Percentiles rank a stretch among this genome's conserved stretches.
phyloP scores from a whole-genome alignment of 768 basidiomycete genomes.

The Leccinellum luteum region DNA sequence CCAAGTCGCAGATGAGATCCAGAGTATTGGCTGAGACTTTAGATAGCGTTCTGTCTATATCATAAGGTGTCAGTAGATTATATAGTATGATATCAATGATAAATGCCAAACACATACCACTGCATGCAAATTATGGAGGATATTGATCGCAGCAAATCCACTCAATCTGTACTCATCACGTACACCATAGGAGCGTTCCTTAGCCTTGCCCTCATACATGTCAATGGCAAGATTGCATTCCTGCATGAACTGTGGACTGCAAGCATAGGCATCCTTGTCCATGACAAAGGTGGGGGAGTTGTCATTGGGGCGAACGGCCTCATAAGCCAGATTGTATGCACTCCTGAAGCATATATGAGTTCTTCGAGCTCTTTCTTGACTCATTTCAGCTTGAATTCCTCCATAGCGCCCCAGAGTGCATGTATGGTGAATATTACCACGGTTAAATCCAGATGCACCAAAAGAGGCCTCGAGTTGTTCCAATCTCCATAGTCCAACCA shows the following conservation, averaged over 20 bases:
- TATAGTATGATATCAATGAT: not conserved
- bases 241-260: not conserved
- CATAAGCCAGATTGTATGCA: conserved; percentile 1
- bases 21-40: conserved; percentile 1
- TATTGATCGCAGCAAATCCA: not conserved
- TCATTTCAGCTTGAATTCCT: no score
- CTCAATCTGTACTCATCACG: conserved; percentile 5
- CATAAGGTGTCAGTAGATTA: not conserved
- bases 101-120: not conserved
- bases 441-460: no score
- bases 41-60: conserved; percentile 1
- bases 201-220: conserved; percentile 1
- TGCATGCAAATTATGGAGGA: not conserved
- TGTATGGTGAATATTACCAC: no score
- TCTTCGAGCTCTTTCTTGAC: no score
- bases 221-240: not conserved
- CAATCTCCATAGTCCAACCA: no score
- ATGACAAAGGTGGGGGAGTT: not conserved
- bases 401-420: no score
- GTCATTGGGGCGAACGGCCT: not conserved
- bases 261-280: conserved; percentile 3
- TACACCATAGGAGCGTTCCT: conserved; percentile 3
- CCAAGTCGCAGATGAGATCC: not conserved
- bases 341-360: no score
- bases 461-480: no score